Evolutionary conservation across 2,329 filamentous ascomycete genomes (phyloP).

Genomic region (Neoscytalidium dimidiatum): DNA sequence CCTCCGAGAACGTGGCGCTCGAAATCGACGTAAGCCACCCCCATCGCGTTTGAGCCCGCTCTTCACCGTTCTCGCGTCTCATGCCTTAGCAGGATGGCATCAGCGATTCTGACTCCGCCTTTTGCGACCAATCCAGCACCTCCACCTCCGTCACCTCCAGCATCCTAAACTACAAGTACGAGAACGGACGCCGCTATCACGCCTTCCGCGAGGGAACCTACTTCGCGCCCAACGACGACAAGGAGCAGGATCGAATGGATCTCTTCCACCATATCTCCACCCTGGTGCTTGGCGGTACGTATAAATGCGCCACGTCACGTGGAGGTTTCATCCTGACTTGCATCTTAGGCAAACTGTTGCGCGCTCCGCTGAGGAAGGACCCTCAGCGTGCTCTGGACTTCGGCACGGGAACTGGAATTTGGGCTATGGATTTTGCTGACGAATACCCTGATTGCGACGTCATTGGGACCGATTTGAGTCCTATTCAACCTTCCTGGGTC

Average conservation of each 20-base stretch:
- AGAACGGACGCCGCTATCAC: constrained; percentile 38
- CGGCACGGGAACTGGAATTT: constrained; percentile 33
- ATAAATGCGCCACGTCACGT: constrained; percentile 20
- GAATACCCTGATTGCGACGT: constrained; percentile 27
- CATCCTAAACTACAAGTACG: constrained; percentile 24
- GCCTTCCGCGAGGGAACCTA: constrained; percentile 34
- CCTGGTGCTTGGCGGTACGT: constrained; percentile 33
- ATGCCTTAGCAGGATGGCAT: not conserved
- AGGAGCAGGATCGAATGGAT: constrained; percentile 29
- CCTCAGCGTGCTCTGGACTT: constrained; percentile 33
- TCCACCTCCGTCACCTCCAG: constrained; percentile 26
- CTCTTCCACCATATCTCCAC: constrained; percentile 41
- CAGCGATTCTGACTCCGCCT: not conserved
- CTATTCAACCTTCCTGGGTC: constrained; percentile 37
- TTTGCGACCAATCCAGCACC: not conserved
- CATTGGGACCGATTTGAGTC: constrained; percentile 43
- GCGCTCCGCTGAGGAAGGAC: not conserved
- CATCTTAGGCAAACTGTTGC: not conserved
- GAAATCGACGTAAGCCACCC: not conserved
- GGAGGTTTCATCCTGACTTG: not conserved
- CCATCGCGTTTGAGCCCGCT: not conserved
- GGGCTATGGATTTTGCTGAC: constrained; percentile 22
- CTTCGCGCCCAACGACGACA: constrained; percentile 27
- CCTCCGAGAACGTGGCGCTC: not conserved
- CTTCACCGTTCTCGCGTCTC: not conserved